phyloP scores from a whole-genome alignment of 192 early-diverging fungal genomes.

The Haplosporangium gracile region DNA sequence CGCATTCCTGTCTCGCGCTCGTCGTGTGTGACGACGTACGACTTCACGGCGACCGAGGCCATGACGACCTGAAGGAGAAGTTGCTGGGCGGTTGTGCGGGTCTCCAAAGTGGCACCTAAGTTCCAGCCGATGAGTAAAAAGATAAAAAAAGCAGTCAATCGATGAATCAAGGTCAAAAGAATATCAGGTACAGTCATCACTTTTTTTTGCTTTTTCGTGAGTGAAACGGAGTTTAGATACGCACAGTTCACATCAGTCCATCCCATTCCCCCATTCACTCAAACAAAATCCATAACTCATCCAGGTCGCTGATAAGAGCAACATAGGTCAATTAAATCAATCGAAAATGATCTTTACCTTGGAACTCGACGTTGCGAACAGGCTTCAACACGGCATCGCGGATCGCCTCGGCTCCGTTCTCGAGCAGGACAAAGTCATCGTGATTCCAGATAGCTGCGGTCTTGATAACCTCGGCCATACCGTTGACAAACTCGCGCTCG shows the following conservation, averaged over 20 bases:
- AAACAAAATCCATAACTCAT: background rate
- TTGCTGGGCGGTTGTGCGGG: conserved; percentile 72
- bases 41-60: conserved; percentile 92
- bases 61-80: conserved; percentile 88
- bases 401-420: conserved; percentile 87
- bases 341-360: conserved; percentile 51
- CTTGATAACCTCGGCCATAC: conserved; percentile 98
- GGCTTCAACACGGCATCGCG: conserved; percentile 76
- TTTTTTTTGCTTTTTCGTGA: background rate
- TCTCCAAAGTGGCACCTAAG: conserved; percentile 66
- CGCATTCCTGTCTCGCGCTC: conserved; percentile 96
- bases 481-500: conserved; percentile 93
- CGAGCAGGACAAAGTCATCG: conserved; percentile 90
- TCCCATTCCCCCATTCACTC: background rate
- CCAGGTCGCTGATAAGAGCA: background rate
- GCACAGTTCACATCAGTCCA: background rate
- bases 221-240: background rate
- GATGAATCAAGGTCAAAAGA: background rate
- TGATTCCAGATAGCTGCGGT: conserved; percentile 94
- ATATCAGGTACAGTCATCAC: background rate
- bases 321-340: background rate
- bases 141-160: background rate
- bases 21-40: conserved; percentile 94
- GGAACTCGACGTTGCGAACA: conserved; percentile 49
- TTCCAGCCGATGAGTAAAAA: background rate